Percentiles rank a stretch among this genome's conserved stretches.
These are phyloP conservation scores for Helicocarpus griseus DNA, from an alignment of 2,329 filamentous ascomycete species.

Conservation along the genomic window DNA sequence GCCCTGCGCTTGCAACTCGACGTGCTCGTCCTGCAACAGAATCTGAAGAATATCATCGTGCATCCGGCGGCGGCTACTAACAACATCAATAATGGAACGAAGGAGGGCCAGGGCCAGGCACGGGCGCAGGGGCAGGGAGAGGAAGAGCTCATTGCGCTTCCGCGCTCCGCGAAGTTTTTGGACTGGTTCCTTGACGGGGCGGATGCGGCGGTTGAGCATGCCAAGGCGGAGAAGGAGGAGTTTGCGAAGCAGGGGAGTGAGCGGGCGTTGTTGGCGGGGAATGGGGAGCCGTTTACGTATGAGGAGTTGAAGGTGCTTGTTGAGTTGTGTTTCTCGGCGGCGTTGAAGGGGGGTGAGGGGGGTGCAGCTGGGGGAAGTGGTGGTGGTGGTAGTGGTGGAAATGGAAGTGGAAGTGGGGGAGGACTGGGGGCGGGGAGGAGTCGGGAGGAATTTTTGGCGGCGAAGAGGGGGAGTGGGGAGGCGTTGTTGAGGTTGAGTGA, in stretches of 20 bases:
- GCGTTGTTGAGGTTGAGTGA: constrained; percentile 36
- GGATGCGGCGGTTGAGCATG: constrained; percentile 35
- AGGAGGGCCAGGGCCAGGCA: constrained; percentile 5
- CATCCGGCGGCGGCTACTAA: too few species aligned
- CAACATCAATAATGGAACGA: too few species aligned
- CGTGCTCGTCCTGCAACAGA: constrained; percentile 89
- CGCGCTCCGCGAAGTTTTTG: constrained; percentile 36
- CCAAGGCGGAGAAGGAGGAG: constrained; percentile 35
- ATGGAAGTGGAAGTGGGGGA: constrained; percentile 34
- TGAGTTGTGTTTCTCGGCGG: constrained; percentile 38
- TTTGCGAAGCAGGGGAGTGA: constrained; percentile 23
- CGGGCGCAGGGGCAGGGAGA: constrained; percentile 9
- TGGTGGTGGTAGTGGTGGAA: too few species aligned
- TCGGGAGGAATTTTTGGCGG: constrained; percentile 37
- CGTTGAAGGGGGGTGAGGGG: constrained; percentile 30
- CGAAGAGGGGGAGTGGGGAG: constrained; percentile 37
- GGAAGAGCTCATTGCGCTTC: constrained; percentile 31
- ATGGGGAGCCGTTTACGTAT: constrained; percentile 35
- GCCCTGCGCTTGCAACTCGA: constrained; percentile 86
- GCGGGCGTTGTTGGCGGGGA: constrained; percentile 26
- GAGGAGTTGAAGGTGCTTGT: constrained; percentile 37
- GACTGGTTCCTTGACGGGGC: constrained; percentile 40
- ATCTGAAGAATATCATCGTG: constrained; percentile 78
- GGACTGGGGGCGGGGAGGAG: constrained; percentile 29
- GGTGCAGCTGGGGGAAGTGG: constrained; percentile 35